Evolutionary conservation across 2,329 filamentous ascomycete species (phyloP).

Genomic region (Pseudogymnoascus sp.): DNA sequence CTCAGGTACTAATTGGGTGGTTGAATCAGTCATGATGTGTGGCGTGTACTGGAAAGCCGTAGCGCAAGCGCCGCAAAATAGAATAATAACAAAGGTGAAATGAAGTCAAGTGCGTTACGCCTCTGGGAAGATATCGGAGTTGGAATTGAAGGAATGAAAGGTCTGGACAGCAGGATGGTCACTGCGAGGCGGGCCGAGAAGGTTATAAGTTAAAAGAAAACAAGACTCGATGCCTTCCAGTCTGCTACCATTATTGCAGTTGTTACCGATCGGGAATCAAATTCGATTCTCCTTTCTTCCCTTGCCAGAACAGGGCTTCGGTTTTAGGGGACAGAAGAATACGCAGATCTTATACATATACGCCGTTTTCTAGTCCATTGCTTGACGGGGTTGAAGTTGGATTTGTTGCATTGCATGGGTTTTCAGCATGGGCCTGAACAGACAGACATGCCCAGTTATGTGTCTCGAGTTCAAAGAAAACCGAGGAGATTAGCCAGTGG

Average conservation of each 20-base stretch:
- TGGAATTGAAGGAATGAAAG: background rate
- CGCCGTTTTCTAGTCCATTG: background rate
- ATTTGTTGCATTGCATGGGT: background rate
- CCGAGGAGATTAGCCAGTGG: background rate
- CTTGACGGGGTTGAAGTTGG: background rate
- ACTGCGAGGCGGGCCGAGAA: background rate
- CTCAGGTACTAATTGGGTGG: background rate
- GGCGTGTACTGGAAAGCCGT: background rate
- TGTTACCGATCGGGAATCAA: background rate
- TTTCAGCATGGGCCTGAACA: background rate
- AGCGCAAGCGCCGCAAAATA: background rate
- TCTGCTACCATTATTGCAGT: background rate
- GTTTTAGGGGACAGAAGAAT: background rate
- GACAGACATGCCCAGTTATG: background rate
- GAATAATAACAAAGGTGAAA: background rate
- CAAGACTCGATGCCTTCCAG: background rate
- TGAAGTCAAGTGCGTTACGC: background rate
- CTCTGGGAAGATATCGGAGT: background rate
- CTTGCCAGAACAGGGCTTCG: slow-evolving; percentile 1
- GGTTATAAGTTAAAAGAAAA: background rate
- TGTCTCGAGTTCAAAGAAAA: background rate
- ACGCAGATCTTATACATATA: slow-evolving; percentile 3
- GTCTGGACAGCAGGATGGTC: background rate
- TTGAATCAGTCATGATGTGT: background rate
- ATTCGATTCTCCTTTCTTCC: background rate